Evolutionary conservation across 176 grass and related monocot genomes (phyloP), one percentile per base, ranked within the genome.

Genomic region (Microstegium vimineum): DNA sequence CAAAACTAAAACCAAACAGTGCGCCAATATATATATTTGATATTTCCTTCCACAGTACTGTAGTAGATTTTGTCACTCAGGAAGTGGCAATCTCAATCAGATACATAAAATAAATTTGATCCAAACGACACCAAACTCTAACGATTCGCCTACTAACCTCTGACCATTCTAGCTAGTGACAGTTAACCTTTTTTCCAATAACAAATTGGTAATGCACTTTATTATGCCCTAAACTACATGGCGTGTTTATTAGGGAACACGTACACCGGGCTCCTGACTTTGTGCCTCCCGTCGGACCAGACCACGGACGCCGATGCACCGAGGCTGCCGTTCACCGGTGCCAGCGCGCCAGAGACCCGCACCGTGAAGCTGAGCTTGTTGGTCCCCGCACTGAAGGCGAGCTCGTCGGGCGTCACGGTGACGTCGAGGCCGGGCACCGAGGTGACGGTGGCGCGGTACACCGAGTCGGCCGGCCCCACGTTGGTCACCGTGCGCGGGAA

Each of bases 211-310:
- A 47, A 14, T n/a, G n/a, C n/a, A n/a, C n/a, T n/a, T n/a, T n/a
- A n/a, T 46, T 15, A 16, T 46, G 45, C 3, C 47, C 47, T 47
- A 47, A n/a, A 4, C 2, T 8, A 42, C 34, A 32, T 5, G 4
- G 25, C 10, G 42, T 47, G 59, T 3, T 52, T 80, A 1, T 36
- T 17, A 16, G 76, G 42, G 18, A 73, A 86, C 23, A 86, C 84
- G 23, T 73, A 79, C 4, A 81, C 56, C 23, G 84, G 69, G 69
- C 84, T 81, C 61, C 84, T 68, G 1, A 68, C 70, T 0, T 15
- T 7, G 13, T 86, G 69, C 70, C 8, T 81, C 20, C 84, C 84
- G 14, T 86, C 84, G 15, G 70, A 81, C 77, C 77, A 86, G 60
- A 86, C 56, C 40, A 85, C 23, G 3, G 66, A 28, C 17, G 67